A percentile compares a stretch with the other conserved stretches of the same genome.
Conservation (phyloP, 148 eudicot genomes). For the Vaccinium darrowii region DNA sequence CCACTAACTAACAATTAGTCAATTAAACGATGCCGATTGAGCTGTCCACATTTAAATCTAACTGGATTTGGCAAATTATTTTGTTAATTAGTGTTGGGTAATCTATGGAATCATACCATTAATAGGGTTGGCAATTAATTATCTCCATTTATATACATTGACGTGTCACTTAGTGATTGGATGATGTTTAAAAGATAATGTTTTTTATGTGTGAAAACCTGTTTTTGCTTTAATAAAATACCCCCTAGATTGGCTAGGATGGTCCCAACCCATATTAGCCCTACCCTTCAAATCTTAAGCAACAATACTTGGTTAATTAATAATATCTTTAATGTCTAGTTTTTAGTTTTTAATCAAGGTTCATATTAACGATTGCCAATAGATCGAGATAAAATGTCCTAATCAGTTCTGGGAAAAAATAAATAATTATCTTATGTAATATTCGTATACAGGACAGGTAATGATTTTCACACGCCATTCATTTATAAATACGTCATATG, state of each 20-base stretch:
- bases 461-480: neutral
- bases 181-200: neutral
- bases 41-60: neutral
- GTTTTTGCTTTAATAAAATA: neutral
- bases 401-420: neutral
- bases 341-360: neutral
- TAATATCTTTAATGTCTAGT: neutral
- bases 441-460: neutral
- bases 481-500: neutral
- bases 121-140: neutral
- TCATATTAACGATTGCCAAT: neutral
- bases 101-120: neutral
- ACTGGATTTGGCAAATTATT: neutral
- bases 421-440: too few relatives aligned
- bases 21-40: neutral
- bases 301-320: neutral
- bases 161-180: neutral
- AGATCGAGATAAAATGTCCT: neutral
- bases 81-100: neutral
- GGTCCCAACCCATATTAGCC: neutral
- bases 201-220: neutral
- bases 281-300: neutral
- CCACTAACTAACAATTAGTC: neutral
- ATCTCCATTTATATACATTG: neutral
- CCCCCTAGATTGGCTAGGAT: neutral